phyloP scores from a whole-genome alignment of 352 stramenopile genomes.

The Phytophthora chlamydospora region DNA sequence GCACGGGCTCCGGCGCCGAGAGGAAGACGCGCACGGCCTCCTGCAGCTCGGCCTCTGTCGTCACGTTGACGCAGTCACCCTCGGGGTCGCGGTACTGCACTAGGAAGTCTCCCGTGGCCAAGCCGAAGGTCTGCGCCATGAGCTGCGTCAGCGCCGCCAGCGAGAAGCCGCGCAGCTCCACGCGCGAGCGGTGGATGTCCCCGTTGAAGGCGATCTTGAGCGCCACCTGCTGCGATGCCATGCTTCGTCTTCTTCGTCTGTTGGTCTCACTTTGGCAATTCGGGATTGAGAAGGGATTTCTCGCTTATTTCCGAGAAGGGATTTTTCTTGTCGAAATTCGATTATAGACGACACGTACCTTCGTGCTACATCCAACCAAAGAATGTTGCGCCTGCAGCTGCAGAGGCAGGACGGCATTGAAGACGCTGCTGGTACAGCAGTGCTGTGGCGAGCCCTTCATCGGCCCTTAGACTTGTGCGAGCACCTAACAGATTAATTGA shows the following conservation, averaged over 20 bases:
- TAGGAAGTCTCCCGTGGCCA: slow-evolving; percentile 55
- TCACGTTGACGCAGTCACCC: slow-evolving; percentile 68
- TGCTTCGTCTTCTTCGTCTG: not conserved
- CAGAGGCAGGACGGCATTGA: no score
- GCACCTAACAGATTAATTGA: no score
- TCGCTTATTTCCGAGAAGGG: no score
- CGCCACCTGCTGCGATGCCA: slow-evolving; percentile 38
- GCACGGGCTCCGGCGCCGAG: slow-evolving; percentile 37
- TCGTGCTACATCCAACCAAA: no score
- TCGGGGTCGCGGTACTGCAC: slow-evolving; percentile 78
- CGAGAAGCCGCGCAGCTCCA: slow-evolving; percentile 61
- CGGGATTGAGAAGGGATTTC: no score
- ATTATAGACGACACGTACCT: no score
- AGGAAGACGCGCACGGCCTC: slow-evolving; percentile 68
- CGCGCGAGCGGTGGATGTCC: slow-evolving; percentile 78
- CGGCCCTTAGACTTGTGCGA: no score
- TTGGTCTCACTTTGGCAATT: no score
- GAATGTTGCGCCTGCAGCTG: no score
- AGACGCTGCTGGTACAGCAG: no score
- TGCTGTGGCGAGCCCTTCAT: no score
- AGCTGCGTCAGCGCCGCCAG: slow-evolving; percentile 56
- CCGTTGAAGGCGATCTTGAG: slow-evolving; percentile 83
- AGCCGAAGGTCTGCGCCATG: slow-evolving; percentile 62
- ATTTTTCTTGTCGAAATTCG: no score
- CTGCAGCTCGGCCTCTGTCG: slow-evolving; percentile 64